These are phyloP conservation scores for Acorus gramineus DNA, from an alignment of 106 monocot species.

Conservation along the genomic window DNA sequence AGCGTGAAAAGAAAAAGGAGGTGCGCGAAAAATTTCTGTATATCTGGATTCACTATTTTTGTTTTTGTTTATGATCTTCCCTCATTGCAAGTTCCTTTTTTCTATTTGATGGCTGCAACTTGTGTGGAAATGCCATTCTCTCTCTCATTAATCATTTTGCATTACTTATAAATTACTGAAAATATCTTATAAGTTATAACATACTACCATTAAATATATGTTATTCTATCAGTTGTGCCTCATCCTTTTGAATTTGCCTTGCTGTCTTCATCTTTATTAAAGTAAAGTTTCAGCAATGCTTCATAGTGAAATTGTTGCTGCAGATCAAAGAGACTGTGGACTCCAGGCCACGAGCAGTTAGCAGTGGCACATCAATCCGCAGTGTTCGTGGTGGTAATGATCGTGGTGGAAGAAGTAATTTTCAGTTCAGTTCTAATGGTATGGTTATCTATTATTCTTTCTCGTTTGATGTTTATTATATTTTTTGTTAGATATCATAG, in stretches of 20 bases:
- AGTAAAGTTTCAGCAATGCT: background rate
- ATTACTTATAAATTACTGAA: too few species aligned
- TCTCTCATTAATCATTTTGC: too few species aligned
- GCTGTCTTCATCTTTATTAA: too few species aligned
- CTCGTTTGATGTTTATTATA: background rate
- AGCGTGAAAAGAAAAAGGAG: conserved; percentile 97
- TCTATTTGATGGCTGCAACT: too few species aligned
- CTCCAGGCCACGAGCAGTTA: conserved; percentile 36
- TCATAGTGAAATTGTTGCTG: conserved; percentile 6
- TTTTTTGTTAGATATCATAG: background rate
- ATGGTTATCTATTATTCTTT: background rate
- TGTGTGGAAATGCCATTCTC: too few species aligned
- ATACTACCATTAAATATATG: too few species aligned
- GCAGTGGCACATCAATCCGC: conserved; percentile 23
- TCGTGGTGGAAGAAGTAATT: conserved; percentile 23
- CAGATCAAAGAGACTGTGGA: conserved; percentile 57
- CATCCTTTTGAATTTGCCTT: too few species aligned
- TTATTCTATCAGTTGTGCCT: too few species aligned
- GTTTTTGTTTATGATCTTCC: background rate
- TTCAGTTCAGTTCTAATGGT: conserved; percentile 37
- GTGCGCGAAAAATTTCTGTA: conserved; percentile 20
- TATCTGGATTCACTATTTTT: background rate
- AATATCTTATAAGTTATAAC: too few species aligned
- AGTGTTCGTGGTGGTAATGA: conserved; percentile 38
- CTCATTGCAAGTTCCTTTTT: too few species aligned